Base-by-base conservation (phyloP, 2,329 filamentous ascomycete genomes). In the Colletotrichum sp. region DNA sequence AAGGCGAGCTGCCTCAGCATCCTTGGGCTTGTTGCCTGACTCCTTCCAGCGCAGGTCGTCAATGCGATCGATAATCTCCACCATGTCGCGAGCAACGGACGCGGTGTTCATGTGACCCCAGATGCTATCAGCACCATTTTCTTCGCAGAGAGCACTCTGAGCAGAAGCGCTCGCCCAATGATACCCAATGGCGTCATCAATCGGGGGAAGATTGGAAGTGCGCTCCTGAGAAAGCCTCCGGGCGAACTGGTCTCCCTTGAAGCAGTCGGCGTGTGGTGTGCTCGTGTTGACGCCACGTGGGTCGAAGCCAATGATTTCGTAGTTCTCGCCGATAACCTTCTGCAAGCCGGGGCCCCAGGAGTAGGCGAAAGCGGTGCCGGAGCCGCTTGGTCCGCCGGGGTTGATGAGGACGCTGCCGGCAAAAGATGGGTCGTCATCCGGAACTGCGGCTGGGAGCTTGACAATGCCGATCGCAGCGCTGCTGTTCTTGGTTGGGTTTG, bases 381-480 rank as follows among this genome's bases (percentile, higher is more conserved):
- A 83, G 3, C 80, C 84, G n/a, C 84, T 82, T 0, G 85, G 85
- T 0, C 85, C 85, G 15, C 85, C 85, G 8, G 84, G 84, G 78
- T 85, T 85, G 30, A 78, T 77, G 68, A 86, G 78, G 15, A 85
- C 78, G 48, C 83, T 83, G 25, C 84, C 84, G 27, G 80, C 83
- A 70, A 83, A 85, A n/a, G 75, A 72, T 8, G 80, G 81, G 74
- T 83, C 81, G 39, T 77, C 66, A 28, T 80, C 81, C 6, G 80
- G 69, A 16, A 85, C 84, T 2, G 75, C 76, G 30, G 84, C 83
- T 3, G 83, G 83, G 8, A 82, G 79, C 55, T 80, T 82, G 44
- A 81, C 78, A 64, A 85, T 80, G 63, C 84, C 84, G 34, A 86
- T 75, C 22, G 79, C 81, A 25, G 83, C 82, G 3, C 78, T 66